Percentiles rank a stretch among this genome's conserved stretches.
Evolutionary conservation across 2,329 filamentous ascomycete species (phyloP).

Genomic region (Aspergillus jensenii): DNA sequence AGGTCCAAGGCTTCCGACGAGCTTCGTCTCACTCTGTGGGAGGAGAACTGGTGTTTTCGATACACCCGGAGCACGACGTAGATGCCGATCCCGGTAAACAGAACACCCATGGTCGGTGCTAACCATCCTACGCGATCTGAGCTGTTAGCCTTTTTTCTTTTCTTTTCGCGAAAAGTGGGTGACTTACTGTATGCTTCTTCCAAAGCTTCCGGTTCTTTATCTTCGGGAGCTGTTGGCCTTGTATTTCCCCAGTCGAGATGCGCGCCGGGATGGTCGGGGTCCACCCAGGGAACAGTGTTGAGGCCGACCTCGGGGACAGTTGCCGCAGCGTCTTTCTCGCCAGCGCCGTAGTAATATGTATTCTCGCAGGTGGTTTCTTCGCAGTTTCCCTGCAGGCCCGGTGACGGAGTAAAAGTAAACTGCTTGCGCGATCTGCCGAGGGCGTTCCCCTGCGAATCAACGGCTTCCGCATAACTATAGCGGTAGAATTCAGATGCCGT

Average conservation of each 20-base stretch:
- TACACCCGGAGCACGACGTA: slow-evolving; percentile 13
- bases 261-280: slow-evolving; percentile 25
- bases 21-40: neutral
- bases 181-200: slow-evolving; percentile 13
- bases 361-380: slow-evolving; percentile 30
- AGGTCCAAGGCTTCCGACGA: slow-evolving; percentile 16
- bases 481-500: slow-evolving; percentile 28
- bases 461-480: slow-evolving; percentile 37
- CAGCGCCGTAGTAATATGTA: slow-evolving; percentile 28
- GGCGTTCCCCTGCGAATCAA: slow-evolving; percentile 32
- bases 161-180: too few species aligned
- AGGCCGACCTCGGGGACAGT: slow-evolving; percentile 31
- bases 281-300: slow-evolving; percentile 35
- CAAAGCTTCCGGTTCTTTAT: neutral
- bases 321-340: slow-evolving; percentile 25
- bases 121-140: slow-evolving; percentile 15
- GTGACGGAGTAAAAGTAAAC: slow-evolving; percentile 39
- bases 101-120: slow-evolving; percentile 12
- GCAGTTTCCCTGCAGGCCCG: slow-evolving; percentile 33
- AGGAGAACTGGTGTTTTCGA: slow-evolving; percentile 8
- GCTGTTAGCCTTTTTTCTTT: neutral
- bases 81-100: slow-evolving; percentile 9
- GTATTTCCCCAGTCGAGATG: slow-evolving; percentile 18
- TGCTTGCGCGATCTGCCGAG: slow-evolving; percentile 35
- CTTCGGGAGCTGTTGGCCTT: neutral